A percentile compares a stretch with the other conserved stretches of the same genome.
Conservation (phyloP, 1,139 yeast genomes). For the Saccharomyces hybrid region DNA sequence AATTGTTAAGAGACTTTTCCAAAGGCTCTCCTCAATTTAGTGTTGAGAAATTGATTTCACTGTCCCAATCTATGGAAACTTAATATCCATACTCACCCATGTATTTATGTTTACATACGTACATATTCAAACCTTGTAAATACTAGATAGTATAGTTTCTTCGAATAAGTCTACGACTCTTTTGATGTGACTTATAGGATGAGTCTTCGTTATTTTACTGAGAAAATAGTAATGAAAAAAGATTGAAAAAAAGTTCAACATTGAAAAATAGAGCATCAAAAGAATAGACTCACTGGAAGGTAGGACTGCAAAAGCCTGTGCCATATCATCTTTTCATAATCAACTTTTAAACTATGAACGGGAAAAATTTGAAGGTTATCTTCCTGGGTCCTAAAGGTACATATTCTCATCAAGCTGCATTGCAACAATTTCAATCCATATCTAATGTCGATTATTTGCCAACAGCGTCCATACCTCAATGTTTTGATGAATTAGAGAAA, state of each 20-base stretch:
- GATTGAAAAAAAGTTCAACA: neutral
- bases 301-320: neutral
- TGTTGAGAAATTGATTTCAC: conserved; percentile 58
- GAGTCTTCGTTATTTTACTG: conserved; percentile 1
- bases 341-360: neutral
- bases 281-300: neutral
- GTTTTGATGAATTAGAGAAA: conserved; percentile 45
- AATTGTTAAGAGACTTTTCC: conserved; percentile 60
- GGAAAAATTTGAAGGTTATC: conserved; percentile 40
- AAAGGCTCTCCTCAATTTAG: conserved; percentile 56
- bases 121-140: neutral
- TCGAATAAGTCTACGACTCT: neutral
- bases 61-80: conserved; percentile 64
- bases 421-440: conserved; percentile 57
- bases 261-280: neutral
- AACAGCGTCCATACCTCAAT: conserved; percentile 48
- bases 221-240: neutral
- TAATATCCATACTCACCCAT: conserved; percentile 13
- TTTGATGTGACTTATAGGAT: neutral
- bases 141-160: neutral
- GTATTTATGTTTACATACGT: conserved; percentile 1
- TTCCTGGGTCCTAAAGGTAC: conserved; percentile 87
- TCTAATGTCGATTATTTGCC: conserved; percentile 25
- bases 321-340: neutral
- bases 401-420: conserved; percentile 84